Evolutionary conservation across 306 rosid species (phyloP).

Genomic region (Betula pendula): DNA sequence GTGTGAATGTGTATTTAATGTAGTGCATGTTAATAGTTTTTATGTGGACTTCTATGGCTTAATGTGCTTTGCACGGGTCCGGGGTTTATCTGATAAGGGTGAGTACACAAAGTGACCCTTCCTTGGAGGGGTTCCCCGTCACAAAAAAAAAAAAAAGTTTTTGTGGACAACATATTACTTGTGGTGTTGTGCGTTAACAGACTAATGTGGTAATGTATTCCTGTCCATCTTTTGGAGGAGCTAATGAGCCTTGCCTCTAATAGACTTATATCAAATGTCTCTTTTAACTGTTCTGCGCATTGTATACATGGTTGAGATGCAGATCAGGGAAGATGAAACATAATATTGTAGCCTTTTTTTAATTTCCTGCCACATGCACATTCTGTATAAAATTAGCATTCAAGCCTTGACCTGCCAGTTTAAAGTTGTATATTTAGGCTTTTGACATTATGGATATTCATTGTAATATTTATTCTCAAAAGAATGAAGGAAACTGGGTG

Average conservation of each 20-base stretch:
- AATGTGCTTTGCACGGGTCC: too few species aligned
- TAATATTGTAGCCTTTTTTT: background rate
- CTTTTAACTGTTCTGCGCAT: constrained; percentile 50
- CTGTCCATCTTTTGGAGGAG: constrained; percentile 44
- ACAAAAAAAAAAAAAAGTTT: too few species aligned
- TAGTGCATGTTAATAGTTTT: background rate
- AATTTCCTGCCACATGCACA: background rate
- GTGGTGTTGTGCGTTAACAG: background rate
- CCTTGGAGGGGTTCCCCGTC: too few species aligned
- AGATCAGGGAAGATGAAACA: constrained; percentile 52
- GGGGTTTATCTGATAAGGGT: too few species aligned
- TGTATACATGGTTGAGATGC: constrained; percentile 32
- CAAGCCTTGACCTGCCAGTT: background rate
- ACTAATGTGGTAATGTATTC: background rate
- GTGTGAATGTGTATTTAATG: background rate
- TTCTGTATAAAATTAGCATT: background rate
- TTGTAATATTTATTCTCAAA: background rate
- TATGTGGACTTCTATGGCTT: too few species aligned
- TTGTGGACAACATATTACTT: background rate
- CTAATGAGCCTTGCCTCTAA: constrained; percentile 34
- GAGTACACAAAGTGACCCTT: too few species aligned
- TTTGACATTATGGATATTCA: background rate
- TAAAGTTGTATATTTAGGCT: background rate
- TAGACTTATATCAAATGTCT: constrained; percentile 46
- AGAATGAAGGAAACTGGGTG: background rate